Percentiles rank a stretch among this genome's conserved stretches.
phyloP scores from a whole-genome alignment of 495 filamentous ascomycete species.

The Penicillium bovifimosum region DNA sequence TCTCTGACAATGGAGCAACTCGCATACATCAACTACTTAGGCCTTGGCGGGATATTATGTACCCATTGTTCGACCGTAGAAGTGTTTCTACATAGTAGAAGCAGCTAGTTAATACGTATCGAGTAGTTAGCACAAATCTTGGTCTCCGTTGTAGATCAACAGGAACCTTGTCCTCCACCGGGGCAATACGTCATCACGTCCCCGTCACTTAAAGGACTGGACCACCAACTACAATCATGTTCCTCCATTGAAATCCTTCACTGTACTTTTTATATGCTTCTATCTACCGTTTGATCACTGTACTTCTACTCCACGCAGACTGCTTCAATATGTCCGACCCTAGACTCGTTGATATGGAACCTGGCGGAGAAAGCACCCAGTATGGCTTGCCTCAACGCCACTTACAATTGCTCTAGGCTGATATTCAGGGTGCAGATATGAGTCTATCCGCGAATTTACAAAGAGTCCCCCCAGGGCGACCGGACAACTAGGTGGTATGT shows the following conservation, averaged over 20 bases:
- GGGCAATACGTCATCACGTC: constrained; percentile 21
- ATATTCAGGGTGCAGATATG: constrained; percentile 45
- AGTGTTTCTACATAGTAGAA: no score
- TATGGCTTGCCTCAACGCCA: constrained; percentile 24
- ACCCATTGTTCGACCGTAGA: no score
- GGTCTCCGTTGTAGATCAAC: not conserved
- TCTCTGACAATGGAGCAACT: not conserved
- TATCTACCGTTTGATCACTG: not conserved
- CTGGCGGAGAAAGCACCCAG: constrained; percentile 61
- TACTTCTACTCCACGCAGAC: not conserved
- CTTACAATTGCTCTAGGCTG: not conserved
- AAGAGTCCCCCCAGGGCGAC: constrained; percentile 47
- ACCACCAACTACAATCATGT: not conserved
- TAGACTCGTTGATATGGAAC: constrained; percentile 54
- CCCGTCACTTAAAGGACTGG: constrained; percentile 7
- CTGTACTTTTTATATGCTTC: not conserved
- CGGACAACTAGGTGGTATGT: constrained; percentile 55
- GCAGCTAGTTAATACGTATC: no score
- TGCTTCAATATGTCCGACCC: constrained; percentile 26
- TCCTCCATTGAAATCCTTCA: not conserved
- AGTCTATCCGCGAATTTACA: constrained; percentile 48
- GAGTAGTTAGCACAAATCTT: not conserved
- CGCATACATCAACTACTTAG: not conserved
- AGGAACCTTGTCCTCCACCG: not conserved
- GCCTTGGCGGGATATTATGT: not conserved